Conservation (phyloP, 352 stramenopile species). For the Aphanomyces invadans region DNA sequence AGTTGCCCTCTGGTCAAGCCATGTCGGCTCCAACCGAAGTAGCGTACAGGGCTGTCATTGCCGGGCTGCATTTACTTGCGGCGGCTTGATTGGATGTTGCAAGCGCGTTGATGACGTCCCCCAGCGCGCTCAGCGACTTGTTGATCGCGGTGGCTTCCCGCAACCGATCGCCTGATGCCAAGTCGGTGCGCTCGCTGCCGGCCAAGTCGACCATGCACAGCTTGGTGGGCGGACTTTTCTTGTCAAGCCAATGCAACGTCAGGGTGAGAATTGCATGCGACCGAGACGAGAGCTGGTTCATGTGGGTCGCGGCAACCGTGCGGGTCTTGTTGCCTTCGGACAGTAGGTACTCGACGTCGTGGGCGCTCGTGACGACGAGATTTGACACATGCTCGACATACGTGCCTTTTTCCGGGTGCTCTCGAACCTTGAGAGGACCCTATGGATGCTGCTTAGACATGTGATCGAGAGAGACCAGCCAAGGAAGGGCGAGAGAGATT, state of each 20-base stretch:
- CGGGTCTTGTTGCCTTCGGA: constrained; percentile 54
- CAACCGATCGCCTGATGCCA: constrained; percentile 40
- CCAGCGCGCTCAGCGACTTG: constrained; percentile 69
- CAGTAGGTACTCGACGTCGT: constrained; percentile 47
- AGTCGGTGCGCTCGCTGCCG: constrained; percentile 52
- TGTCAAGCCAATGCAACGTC: constrained; percentile 29
- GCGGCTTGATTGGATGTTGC: constrained; percentile 8
- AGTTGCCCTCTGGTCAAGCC: too few species aligned
- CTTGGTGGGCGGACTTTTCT: constrained; percentile 31
- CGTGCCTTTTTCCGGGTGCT: constrained; percentile 56
- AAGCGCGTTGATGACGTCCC: constrained; percentile 73
- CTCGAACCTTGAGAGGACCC: constrained; percentile 53
- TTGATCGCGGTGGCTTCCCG: constrained; percentile 79
- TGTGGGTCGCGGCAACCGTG: constrained; percentile 41
- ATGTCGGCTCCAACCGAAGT: not conserved
- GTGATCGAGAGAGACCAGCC: too few species aligned
- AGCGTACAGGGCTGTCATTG: too few species aligned
- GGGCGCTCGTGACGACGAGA: constrained; percentile 39
- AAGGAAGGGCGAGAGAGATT: too few species aligned
- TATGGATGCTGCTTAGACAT: too few species aligned
- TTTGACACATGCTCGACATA: constrained; percentile 55
- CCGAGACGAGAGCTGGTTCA: constrained; percentile 41
- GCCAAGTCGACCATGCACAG: constrained; percentile 68
- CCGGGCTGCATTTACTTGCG: not conserved
- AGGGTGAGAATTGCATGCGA: constrained; percentile 64